These are phyloP conservation scores for Inga leiocalycina DNA, from an alignment of 306 rosid genomes.

Conservation along the genomic window DNA sequence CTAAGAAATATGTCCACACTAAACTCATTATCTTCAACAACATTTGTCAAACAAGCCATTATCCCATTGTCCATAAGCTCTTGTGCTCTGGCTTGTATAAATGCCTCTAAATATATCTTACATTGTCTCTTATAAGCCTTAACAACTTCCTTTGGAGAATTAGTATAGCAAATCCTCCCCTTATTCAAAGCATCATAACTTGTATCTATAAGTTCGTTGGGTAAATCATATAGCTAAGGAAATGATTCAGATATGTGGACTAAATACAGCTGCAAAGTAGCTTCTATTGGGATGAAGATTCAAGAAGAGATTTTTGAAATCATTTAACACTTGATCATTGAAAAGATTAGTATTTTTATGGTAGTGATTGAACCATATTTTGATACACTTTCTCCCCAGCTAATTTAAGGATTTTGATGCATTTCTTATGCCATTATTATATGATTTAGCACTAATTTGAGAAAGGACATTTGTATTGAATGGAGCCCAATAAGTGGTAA, in stretches of 20 bases:
- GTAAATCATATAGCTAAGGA: slow-evolving; percentile 27
- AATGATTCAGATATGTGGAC: slow-evolving; percentile 16
- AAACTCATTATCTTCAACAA: neutral
- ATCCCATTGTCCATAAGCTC: slow-evolving; percentile 18
- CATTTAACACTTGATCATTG: slow-evolving; percentile 38
- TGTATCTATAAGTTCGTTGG: slow-evolving; percentile 26
- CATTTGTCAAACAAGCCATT: neutral
- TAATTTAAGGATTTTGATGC: no score
- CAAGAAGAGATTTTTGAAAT: slow-evolving; percentile 43
- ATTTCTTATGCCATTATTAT: no score
- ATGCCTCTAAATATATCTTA: neutral
- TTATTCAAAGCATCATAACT: slow-evolving; percentile 41
- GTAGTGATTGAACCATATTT: no score
- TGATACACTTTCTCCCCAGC: no score
- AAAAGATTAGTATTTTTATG: slow-evolving; percentile 31
- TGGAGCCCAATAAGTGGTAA: no score
- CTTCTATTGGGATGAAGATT: neutral
- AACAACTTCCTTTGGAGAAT: slow-evolving; percentile 31
- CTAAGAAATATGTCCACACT: neutral
- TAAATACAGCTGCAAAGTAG: neutral
- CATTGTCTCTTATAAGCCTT: neutral
- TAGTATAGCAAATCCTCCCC: slow-evolving; percentile 32
- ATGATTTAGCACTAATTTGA: no score
- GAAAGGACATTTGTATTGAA: no score
- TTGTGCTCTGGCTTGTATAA: slow-evolving; percentile 10